These are phyloP conservation scores for Noccaea bulbosa DNA, from an alignment of 345 rosid species.

Conservation along the genomic window DNA sequence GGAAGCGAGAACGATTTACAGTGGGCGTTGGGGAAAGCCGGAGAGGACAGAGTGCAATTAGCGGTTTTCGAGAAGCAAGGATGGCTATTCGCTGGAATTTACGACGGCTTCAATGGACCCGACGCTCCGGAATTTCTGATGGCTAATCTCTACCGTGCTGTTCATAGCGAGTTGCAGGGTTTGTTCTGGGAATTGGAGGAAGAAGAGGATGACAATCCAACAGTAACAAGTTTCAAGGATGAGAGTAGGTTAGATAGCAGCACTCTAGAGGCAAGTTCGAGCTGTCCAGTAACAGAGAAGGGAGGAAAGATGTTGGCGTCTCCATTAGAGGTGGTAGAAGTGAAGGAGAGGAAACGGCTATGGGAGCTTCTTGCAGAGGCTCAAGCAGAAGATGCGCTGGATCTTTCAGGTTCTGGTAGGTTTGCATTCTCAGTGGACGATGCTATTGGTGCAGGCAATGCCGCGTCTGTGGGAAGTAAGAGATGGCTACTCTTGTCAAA, in stretches of 20 bases:
- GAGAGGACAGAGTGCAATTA: conserved; percentile 96
- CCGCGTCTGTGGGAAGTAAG: conserved; percentile 65
- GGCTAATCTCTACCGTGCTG: conserved; percentile 96
- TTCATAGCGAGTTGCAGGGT: conserved; percentile 80
- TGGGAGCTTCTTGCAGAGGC: conserved; percentile 92
- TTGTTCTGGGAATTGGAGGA: conserved; percentile 87
- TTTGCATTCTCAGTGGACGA: conserved; percentile 94
- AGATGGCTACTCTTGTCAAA: conserved; percentile 87
- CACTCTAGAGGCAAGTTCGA: conserved; percentile 38
- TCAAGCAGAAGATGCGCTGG: conserved; percentile 83
- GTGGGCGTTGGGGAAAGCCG: conserved; percentile 98
- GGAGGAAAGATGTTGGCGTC: conserved; percentile 59
- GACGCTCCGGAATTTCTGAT: conserved; percentile 97
- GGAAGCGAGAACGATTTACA: conserved; percentile 65
- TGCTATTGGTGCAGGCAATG: conserved; percentile 68
- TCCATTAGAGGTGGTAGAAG: conserved; percentile 60
- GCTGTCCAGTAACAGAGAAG: conserved; percentile 33
- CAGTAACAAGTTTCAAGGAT: conserved; percentile 23
- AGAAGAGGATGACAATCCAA: conserved; percentile 41
- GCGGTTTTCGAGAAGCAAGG: conserved; percentile 98
- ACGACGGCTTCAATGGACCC: conserved; percentile 97
- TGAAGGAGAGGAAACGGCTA: conserved; percentile 54
- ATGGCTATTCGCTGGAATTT: conserved; percentile 95
- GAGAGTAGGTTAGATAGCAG: conserved; percentile 22
- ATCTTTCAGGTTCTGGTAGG: conserved; percentile 92